Percentiles rank a stretch among this genome's conserved stretches.
phyloP scores from a whole-genome alignment of 495 filamentous ascomycete genomes.

The Podospora appendiculata region DNA sequence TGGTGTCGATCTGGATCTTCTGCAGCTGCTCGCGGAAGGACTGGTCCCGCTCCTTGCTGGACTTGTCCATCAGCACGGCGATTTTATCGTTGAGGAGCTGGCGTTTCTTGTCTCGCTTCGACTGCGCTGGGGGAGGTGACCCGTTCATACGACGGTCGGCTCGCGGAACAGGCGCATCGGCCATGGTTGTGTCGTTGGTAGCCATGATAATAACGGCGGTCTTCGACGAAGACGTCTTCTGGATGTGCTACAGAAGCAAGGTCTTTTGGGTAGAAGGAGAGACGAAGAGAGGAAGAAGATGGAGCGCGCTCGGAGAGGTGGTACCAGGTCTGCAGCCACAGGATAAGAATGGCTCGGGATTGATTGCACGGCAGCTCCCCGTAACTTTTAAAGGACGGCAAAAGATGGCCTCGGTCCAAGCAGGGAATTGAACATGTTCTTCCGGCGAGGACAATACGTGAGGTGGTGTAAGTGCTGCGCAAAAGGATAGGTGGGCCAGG shows the following conservation, averaged over 20 bases:
- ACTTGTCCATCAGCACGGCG: conserved; percentile 60
- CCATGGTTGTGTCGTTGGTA: conserved; percentile 19
- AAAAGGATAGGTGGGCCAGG: too few species aligned
- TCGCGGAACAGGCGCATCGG: conserved; percentile 13
- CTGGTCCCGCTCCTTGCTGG: conserved; percentile 70
- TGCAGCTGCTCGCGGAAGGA: conserved; percentile 86
- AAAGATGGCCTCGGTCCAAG: not conserved
- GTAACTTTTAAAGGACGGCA: not conserved
- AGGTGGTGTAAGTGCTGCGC: too few species aligned
- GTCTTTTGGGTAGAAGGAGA: not conserved
- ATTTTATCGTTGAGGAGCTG: conserved; percentile 71
- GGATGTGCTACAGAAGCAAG: not conserved
- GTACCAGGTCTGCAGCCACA: too few species aligned
- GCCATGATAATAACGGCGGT: conserved; percentile 16
- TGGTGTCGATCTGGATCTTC: conserved; percentile 82
- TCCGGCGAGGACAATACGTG: too few species aligned
- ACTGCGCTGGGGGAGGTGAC: conserved; percentile 30
- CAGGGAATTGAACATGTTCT: not conserved
- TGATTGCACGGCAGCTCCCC: too few species aligned
- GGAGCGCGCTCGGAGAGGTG: too few species aligned
- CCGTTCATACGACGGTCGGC: conserved; percentile 20
- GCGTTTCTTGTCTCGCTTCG: conserved; percentile 87
- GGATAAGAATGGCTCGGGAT: too few species aligned
- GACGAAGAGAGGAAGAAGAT: not conserved
- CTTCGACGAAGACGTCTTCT: not conserved